Percentiles rank a stretch among this genome's conserved stretches.
These are phyloP conservation scores for Phytophthora syringae DNA, from an alignment of 352 stramenopile genomes.

Conservation along the genomic window DNA sequence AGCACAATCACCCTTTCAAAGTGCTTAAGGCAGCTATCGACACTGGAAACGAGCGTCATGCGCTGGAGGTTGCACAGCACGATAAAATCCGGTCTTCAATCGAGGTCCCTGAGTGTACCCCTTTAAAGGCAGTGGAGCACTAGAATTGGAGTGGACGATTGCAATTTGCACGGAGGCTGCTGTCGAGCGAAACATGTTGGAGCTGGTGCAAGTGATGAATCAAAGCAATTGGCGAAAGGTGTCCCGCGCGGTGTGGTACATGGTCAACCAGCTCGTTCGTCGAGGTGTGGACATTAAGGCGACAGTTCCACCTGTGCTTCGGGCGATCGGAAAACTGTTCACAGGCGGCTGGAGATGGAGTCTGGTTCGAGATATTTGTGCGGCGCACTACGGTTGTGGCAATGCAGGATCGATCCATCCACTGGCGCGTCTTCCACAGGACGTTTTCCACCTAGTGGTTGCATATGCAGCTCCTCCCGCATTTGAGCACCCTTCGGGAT, in stretches of 20 bases:
- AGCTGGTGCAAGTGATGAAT: constrained; percentile 11
- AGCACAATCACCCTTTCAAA: constrained; percentile 30
- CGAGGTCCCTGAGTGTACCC: background rate
- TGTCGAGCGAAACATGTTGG: constrained; percentile 1
- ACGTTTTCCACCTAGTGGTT: constrained; percentile 14
- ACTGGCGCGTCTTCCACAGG: background rate
- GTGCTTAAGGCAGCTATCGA: constrained; percentile 22
- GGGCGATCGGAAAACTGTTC: constrained; percentile 9
- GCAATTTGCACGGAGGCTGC: constrained; percentile 10
- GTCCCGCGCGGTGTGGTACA: constrained; percentile 14
- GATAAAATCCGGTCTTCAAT: constrained; percentile 11
- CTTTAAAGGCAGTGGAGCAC: constrained; percentile 10
- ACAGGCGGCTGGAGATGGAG: constrained; percentile 14
- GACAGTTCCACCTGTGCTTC: background rate
- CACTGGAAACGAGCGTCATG: constrained; percentile 8
- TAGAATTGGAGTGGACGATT: constrained; percentile 3
- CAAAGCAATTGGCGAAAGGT: constrained; percentile 7
- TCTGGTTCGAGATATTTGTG: constrained; percentile 8
- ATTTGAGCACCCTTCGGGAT: constrained; percentile 6
- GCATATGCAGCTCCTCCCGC: constrained; percentile 1
- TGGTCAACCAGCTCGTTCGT: background rate
- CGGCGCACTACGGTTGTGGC: background rate
- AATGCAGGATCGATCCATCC: background rate
- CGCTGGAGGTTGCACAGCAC: constrained; percentile 11
- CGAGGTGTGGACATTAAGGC: background rate